Evolutionary conservation across 164 flowering plant species (phyloP), one percentile per base, ranked within the genome.

Genomic region (Sextonia rubra): DNA sequence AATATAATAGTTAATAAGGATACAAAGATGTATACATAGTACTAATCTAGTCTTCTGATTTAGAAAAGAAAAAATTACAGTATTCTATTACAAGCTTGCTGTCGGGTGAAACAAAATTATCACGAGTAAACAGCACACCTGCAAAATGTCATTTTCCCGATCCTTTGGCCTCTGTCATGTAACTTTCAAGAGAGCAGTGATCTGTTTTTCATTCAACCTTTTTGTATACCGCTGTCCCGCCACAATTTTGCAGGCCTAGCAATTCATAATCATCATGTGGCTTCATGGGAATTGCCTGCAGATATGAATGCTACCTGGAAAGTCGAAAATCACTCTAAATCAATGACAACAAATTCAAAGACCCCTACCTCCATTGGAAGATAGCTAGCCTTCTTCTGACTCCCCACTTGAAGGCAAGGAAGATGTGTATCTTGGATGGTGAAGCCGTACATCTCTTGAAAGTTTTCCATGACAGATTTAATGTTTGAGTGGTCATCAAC

Each of bases 121-220:
- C 26, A 23, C 14, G 0, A 64, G 17, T 37, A 37, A 25, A 72
- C 27, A 17, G 23, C 65, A 15, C 69, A 88, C 92, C 95, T 86
- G 84, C 75, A 91, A 76, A 74, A 89, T 91, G 74, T 88, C 91
- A 77, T 81, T 78, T 80, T 91, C 96, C 55, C 86, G 80, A 76
- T 89, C 93, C 74, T 80, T 83, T 7, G 96, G 96, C 74, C 96
- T 85, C 79, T 91, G 91, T 71, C 93, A 91, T 30, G 96, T 91
- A 78, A 91, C 93, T 81, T 86, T 91, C 66, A 91, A 66, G 23
- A 91, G 89, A 69, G 88, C 81, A 11, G 96, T 91, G 44, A 91
- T 91, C 77, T 91, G 96, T 80, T 69, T 91, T 75, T 91, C 96
- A 80, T 89, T 91, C 79, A 91, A 78, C 73, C 93, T 86, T 73